phyloP scores from a whole-genome alignment of 805 yeast species.

The Torulaspora maleeae region DNA sequence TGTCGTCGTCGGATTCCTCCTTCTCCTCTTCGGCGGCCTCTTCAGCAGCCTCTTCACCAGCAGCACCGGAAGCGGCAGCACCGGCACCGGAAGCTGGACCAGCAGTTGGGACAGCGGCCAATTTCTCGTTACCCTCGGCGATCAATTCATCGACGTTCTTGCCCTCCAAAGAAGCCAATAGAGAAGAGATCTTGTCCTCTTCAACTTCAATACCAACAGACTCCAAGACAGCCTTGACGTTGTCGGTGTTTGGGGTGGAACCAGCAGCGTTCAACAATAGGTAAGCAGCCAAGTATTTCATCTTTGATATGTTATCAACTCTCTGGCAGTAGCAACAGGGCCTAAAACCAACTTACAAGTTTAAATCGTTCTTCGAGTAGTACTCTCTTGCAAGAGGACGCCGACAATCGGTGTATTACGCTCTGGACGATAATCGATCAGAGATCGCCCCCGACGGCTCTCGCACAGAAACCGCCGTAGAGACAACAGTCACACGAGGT shows the following conservation, averaged over 20 bases:
- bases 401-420: too few species aligned
- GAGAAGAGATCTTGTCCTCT: slow-evolving; percentile 74
- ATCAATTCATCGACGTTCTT: slow-evolving; percentile 85
- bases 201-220: slow-evolving; percentile 96
- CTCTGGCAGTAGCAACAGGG: not conserved
- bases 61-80: slow-evolving; percentile 67
- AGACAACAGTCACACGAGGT: not conserved
- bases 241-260: slow-evolving; percentile 88
- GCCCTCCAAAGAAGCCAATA: slow-evolving; percentile 87
- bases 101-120: slow-evolving; percentile 96
- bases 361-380: too few species aligned
- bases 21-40: slow-evolving; percentile 66
- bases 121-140: slow-evolving; percentile 92
- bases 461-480: not conserved
- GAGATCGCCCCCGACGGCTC: not conserved
- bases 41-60: slow-evolving; percentile 64
- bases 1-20: slow-evolving; percentile 71
- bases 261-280: slow-evolving; percentile 97
- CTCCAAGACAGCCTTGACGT: slow-evolving; percentile 81
- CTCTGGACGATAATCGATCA: not conserved
- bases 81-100: slow-evolving; percentile 88
- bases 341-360: too few species aligned
- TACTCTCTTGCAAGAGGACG: too few species aligned
- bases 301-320: slow-evolving; percentile 24
- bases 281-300: slow-evolving; percentile 99